These are phyloP conservation scores for Solanum chmielewskii DNA, from an alignment of 257 asterid genomes.

Conservation along the genomic window DNA sequence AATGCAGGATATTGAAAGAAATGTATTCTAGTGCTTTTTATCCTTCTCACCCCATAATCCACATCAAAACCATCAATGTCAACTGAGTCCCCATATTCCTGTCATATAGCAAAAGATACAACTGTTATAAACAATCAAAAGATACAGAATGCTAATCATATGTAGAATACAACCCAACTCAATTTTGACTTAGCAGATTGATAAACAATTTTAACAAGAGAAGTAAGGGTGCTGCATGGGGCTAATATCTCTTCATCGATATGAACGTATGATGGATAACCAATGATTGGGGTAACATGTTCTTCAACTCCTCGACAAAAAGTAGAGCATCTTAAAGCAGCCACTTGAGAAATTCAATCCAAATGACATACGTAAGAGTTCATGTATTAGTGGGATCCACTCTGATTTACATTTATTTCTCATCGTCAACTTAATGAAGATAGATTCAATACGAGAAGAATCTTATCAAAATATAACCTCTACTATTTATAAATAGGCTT, in stretches of 20 bases:
- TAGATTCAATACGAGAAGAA: no score
- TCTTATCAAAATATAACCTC: no score
- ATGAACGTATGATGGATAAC: neutral
- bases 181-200: neutral
- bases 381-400: no score
- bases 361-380: neutral
- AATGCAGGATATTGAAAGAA: neutral
- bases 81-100: conserved; percentile 82
- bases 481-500: no score
- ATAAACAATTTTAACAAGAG: neutral
- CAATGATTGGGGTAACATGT: neutral
- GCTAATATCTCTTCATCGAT: neutral
- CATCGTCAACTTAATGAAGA: no score
- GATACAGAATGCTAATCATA: neutral
- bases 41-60: conserved; percentile 72
- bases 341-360: neutral
- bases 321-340: neutral
- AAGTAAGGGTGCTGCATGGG: neutral
- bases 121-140: neutral
- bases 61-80: conserved; percentile 77
- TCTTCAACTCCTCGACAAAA: neutral
- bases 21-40: neutral
- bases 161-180: neutral
- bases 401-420: no score
- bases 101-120: conserved; percentile 1